Evolutionary conservation across 495 filamentous ascomycete species (phyloP).

Genomic region (Recurvomyces mirabilis): DNA sequence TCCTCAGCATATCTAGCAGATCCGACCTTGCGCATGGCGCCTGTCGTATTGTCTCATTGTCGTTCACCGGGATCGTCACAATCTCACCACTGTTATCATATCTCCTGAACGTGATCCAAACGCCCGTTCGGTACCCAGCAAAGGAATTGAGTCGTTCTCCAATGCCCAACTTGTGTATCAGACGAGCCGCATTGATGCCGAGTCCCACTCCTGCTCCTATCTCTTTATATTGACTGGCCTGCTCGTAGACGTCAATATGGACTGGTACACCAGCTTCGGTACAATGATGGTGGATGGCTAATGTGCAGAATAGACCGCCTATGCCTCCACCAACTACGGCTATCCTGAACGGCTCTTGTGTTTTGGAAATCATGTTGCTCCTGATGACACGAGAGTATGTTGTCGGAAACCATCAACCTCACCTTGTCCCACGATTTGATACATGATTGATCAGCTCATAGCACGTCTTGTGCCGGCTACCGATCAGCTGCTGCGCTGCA

Average conservation of each 20-base stretch:
- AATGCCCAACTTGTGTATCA: slow-evolving; percentile 17
- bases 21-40: slow-evolving; percentile 16
- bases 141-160: slow-evolving; percentile 14
- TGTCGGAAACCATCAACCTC: no score
- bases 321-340: slow-evolving; percentile 20
- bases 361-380: not conserved
- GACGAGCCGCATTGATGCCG: slow-evolving; percentile 16
- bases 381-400: no score
- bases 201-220: slow-evolving; percentile 18
- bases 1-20: slow-evolving; percentile 14
- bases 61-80: slow-evolving; percentile 17
- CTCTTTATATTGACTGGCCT: slow-evolving; percentile 18
- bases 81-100: slow-evolving; percentile 18
- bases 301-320: slow-evolving; percentile 14
- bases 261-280: slow-evolving; percentile 1
- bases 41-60: slow-evolving; percentile 12
- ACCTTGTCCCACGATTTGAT: no score
- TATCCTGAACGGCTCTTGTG: slow-evolving; percentile 4
- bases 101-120: slow-evolving; percentile 16
- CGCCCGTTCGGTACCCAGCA: slow-evolving; percentile 13
- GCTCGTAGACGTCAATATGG: slow-evolving; percentile 20
- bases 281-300: slow-evolving; percentile 20
- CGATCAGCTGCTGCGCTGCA: no score
- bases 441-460: no score
- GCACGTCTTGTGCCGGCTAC: no score